These are phyloP conservation scores for Colletotrichum viniferum DNA, from an alignment of 2,329 filamentous ascomycete genomes.

Conservation along the genomic window DNA sequence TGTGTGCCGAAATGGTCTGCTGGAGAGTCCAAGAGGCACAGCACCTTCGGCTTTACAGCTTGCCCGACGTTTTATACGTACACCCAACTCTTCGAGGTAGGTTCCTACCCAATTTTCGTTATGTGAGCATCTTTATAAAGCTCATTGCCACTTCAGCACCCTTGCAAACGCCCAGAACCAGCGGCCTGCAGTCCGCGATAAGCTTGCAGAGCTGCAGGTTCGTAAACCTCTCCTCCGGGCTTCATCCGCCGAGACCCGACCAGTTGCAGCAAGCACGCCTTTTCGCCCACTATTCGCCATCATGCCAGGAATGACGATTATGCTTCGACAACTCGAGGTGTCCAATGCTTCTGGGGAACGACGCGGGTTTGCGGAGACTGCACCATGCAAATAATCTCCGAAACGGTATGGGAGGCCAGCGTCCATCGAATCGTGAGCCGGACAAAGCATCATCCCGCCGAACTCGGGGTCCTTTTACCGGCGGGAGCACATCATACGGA, in stretches of 20 bases:
- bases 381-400: not conserved
- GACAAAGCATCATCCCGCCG: not conserved
- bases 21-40: not conserved
- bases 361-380: slow-evolving; percentile 1
- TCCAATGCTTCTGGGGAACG: not conserved
- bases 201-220: not conserved
- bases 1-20: no score
- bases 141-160: not conserved
- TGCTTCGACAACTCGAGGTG: not conserved
- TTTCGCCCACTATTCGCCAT: slow-evolving; percentile 15
- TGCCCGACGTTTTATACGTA: slow-evolving; percentile 3
- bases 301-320: slow-evolving; percentile 13
- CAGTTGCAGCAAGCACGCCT: not conserved
- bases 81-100: not conserved
- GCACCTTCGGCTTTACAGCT: not conserved
- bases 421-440: not conserved
- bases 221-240: not conserved
- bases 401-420: not conserved
- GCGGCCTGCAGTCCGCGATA: not conserved
- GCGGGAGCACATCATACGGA: not conserved
- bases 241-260: not conserved
- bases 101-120: not conserved
- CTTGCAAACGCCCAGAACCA: not conserved
- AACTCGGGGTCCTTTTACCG: not conserved
- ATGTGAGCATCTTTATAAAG: not conserved